Base-by-base conservation (phyloP, 495 filamentous ascomycete species). In the Aspergillus panamensis region DNA sequence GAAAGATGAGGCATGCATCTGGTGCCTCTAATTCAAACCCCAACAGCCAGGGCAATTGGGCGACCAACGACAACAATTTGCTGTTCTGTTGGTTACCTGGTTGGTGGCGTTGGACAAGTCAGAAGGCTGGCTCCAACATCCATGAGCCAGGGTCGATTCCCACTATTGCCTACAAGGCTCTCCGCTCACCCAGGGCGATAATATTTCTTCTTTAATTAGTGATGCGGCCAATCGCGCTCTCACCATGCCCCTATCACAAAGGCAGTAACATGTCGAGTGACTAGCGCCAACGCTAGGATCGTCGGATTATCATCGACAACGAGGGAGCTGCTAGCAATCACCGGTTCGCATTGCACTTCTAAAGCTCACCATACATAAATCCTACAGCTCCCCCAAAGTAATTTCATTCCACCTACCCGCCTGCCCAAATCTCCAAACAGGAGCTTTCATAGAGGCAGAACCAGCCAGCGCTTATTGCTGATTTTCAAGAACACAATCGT, bases 31-130 rank as follows among this genome's bases (percentile, higher is more conserved):
- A 44, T 58, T 55, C n/a, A 37, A 25, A 14, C 16, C 2, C 8
- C 48, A 42, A n/a, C 48, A 13, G 21, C 30, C 17, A 50, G 55
- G 48, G 3, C 12, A 40, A 45, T 45, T 37, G 40, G 21, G 56
- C 47, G 48, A 58, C 56, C 48, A 49, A 49, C 45, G 33, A 29
- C 39, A 58, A 47, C 33, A 32, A 56, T 44, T 51, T 42, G 48
- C 50, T 54, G 19, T 50, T 44, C 44, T 42, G 48, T 43, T 54
- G 19, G 50, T 58, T 50, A 62, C 21, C 50, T 25, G 51, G 44
- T 37, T 47, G 25, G 59, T 59, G 59, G 56, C 56, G 59, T 51
- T 59, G 30, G 58, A 62, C 59, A 62, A 59, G 56, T 57, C 62
- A 61, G 55, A 59, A 39, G 25, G 21, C 33, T 21, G 45, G 39